Evolutionary conservation across 2,329 filamentous ascomycete genomes (phyloP), one percentile per base, ranked within the genome.

Genomic region (Escovopsis sp.): DNA sequence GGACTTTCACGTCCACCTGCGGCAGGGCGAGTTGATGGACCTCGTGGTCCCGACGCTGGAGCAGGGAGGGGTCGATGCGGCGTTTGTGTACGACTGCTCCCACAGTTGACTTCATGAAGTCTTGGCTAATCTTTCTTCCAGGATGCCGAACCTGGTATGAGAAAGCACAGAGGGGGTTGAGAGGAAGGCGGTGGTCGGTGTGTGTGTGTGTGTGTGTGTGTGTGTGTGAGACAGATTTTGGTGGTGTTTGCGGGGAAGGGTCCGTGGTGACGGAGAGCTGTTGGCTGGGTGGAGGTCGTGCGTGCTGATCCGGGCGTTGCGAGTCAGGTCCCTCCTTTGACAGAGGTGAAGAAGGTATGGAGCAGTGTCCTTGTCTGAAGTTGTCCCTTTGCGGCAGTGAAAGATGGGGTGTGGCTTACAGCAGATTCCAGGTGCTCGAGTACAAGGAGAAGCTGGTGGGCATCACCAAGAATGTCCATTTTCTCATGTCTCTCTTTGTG

Each of bases 401-500:
- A n/a, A n/a, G n/a, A n/a, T n/a, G n/a, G n/a, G n/a, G n/a, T n/a
- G n/a, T n/a, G n/a, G n/a, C n/a, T n/a, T n/a, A n/a, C n/a, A n/a
- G n/a, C n/a, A n/a, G n/a, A n/a, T n/a, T 12, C 32, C 62, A 72
- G 53, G 79, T 76, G 8, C 60, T 84, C 17, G 72, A 72, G 29
- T 86, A 86, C 57, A 68, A 76, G 53, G 53, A 62, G 18, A 64
- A 68, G 31, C 62, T 86, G 13, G 61, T 69, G 44, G 63, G 67
- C 30, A 59, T 80, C 41, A 71, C 76, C 34, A 66, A 72, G 3
- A 63, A 66, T 35, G 72, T 84, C 39, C 69, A 68, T 39, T 85
- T 73, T 48, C 68, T 86, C 39, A 84, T 86, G 79, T 79, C 79
- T 2, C 65, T 86, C 30, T 85, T 74, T 48, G 65, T 62, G 29